Evolutionary conservation across 192 early-diverging fungal species (phyloP).

Genomic region (Coemansia sp.): DNA sequence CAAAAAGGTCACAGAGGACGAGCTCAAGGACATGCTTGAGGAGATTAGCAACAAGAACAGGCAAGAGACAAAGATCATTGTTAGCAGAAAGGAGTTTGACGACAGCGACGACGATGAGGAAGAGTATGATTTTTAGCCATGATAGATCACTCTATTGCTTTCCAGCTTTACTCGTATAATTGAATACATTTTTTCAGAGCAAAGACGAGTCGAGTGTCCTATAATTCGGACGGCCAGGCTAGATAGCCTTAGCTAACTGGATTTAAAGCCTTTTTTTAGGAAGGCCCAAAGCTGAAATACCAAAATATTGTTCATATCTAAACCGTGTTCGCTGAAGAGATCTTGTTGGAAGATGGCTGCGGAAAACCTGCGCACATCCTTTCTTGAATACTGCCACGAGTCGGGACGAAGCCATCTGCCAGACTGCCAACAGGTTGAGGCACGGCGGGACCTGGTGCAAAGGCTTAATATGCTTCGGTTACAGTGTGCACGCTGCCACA

Average conservation of each 20-base stretch:
- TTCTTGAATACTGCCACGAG: conserved; percentile 37
- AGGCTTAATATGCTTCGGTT: conserved; percentile 23
- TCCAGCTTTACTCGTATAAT: conserved; percentile 3
- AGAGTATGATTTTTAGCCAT: conserved; percentile 35
- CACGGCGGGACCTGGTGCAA: conserved; percentile 19
- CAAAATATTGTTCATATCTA: no score
- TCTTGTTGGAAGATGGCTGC: conserved; percentile 20
- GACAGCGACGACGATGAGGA: conserved; percentile 30
- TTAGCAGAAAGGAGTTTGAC: conserved; percentile 19
- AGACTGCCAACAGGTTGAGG: neutral
- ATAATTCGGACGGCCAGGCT: no score
- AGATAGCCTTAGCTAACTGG: no score
- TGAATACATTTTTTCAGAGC: neutral
- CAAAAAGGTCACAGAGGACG: conserved; percentile 78
- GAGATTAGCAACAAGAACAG: conserved; percentile 70
- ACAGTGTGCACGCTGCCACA: conserved; percentile 32
- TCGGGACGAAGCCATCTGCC: neutral
- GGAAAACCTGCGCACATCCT: conserved; percentile 14
- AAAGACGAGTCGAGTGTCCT: no score
- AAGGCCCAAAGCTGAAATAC: no score
- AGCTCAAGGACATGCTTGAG: conserved; percentile 84
- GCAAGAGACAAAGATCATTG: conserved; percentile 36
- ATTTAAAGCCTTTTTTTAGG: no score
- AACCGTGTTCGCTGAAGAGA: neutral
- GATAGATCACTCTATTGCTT: neutral